A percentile compares a stretch with the other conserved stretches of the same genome.
Evolutionary conservation across 164 flowering plant genomes (phyloP).

Genomic region (Stephania japonica): DNA sequence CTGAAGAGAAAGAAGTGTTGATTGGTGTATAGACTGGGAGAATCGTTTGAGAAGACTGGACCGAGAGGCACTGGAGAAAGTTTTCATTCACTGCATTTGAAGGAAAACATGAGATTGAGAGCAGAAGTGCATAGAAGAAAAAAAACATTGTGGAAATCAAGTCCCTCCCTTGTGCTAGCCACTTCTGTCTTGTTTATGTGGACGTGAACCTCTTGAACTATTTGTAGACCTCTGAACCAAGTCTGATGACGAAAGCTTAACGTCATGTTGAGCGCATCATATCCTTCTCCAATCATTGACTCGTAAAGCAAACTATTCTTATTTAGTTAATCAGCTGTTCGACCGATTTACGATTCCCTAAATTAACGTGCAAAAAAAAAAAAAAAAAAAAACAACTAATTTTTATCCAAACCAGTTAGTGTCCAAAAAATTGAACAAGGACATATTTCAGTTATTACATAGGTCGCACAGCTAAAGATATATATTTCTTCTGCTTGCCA

Average conservation of each 20-base stretch:
- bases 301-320: background rate
- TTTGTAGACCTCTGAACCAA: background rate
- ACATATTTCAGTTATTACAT: background rate
- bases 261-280: conserved; percentile 1
- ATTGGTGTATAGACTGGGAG: conserved; percentile 3
- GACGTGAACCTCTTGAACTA: background rate
- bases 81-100: background rate
- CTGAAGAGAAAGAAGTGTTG: background rate
- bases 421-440: background rate
- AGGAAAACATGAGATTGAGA: background rate
- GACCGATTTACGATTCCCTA: background rate
- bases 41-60: background rate
- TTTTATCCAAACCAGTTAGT: background rate
- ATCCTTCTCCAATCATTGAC: background rate
- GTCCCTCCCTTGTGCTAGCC: too few relatives aligned
- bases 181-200: background rate
- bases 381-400: background rate
- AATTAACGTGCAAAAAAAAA: background rate
- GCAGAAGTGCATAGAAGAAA: background rate
- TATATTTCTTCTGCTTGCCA: background rate
- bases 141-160: background rate
- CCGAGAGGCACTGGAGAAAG: conserved; percentile 2
- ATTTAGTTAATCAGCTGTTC: background rate
- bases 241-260: background rate
- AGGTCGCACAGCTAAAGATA: background rate